phyloP scores from a whole-genome alignment of 805 yeast species.

The Dipodascopsis tothii region DNA sequence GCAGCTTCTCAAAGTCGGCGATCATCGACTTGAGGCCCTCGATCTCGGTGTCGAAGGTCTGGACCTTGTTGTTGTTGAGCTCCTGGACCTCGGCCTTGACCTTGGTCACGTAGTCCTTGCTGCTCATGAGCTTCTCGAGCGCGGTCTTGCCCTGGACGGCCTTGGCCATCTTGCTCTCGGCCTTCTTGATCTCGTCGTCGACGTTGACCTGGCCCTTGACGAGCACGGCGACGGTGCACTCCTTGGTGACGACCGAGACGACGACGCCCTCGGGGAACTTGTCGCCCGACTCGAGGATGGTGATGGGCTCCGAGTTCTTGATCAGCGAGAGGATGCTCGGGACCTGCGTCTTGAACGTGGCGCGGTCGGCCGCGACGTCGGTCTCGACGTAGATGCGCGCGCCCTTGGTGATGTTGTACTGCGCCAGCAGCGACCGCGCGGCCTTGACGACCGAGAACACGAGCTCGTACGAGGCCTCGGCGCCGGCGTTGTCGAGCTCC shows the following conservation, averaged over 20 bases:
- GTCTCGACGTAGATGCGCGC: constrained; percentile 81
- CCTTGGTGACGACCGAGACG: constrained; percentile 69
- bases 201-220: constrained; percentile 93
- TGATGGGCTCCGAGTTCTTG: constrained; percentile 36
- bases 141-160: constrained; percentile 51
- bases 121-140: constrained; percentile 60
- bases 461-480: constrained; percentile 72
- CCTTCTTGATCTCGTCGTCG: constrained; percentile 83
- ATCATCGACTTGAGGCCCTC: constrained; percentile 85
- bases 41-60: constrained; percentile 72
- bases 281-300: constrained; percentile 25
- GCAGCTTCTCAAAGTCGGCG: constrained; percentile 71
- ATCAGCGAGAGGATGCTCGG: constrained; percentile 85
- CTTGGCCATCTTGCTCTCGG: constrained; percentile 64
- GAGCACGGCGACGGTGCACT: constrained; percentile 76
- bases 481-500: constrained; percentile 54
- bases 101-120: constrained; percentile 76
- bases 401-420: constrained; percentile 79
- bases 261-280: constrained; percentile 86
- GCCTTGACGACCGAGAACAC: constrained; percentile 80
- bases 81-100: constrained; percentile 78
- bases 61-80: constrained; percentile 59
- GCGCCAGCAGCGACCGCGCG: constrained; percentile 86
- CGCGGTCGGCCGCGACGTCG: constrained; percentile 39
- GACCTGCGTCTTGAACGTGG: constrained; percentile 60